phyloP scores from a whole-genome alignment of 2,329 filamentous ascomycete species.

The Massarina eburnea region DNA sequence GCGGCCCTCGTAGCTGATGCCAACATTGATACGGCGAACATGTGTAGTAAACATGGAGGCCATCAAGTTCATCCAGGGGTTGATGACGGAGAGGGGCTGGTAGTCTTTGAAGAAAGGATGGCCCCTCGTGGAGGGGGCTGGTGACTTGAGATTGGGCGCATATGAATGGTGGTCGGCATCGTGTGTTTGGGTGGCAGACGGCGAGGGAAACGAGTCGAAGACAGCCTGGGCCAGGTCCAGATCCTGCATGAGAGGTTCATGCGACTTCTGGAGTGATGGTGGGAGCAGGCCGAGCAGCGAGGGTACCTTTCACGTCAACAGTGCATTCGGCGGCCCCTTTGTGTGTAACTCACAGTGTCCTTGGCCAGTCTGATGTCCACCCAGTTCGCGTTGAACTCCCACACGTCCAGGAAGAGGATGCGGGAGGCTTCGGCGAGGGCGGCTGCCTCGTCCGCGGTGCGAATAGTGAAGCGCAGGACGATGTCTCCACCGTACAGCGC shows the following conservation, averaged over 20 bases:
- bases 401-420: slow-evolving; percentile 82
- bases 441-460: slow-evolving; percentile 65
- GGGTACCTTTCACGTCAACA: slow-evolving; percentile 53
- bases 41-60: slow-evolving; percentile 87
- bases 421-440: slow-evolving; percentile 73
- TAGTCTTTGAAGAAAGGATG: slow-evolving; percentile 87
- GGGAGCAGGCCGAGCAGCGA: slow-evolving; percentile 79
- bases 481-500: slow-evolving; percentile 74
- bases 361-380: slow-evolving; percentile 81
- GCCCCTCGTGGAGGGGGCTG: slow-evolving; percentile 51
- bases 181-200: slow-evolving; percentile 31
- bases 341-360: slow-evolving; percentile 62
- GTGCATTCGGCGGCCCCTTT: not conserved
- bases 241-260: slow-evolving; percentile 77
- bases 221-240: slow-evolving; percentile 69
- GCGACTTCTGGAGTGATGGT: slow-evolving; percentile 67
- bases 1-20: slow-evolving; percentile 84
- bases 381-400: slow-evolving; percentile 79
- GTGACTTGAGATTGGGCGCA: slow-evolving; percentile 28
- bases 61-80: slow-evolving; percentile 89
- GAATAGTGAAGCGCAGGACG: slow-evolving; percentile 86
- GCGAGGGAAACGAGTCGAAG: slow-evolving; percentile 70
- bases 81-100: slow-evolving; percentile 80
- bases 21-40: slow-evolving; percentile 72
- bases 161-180: slow-evolving; percentile 27